phyloP scores from a whole-genome alignment of 2,329 filamentous ascomycete species.

The Pseudocercospora fijiensis region DNA sequence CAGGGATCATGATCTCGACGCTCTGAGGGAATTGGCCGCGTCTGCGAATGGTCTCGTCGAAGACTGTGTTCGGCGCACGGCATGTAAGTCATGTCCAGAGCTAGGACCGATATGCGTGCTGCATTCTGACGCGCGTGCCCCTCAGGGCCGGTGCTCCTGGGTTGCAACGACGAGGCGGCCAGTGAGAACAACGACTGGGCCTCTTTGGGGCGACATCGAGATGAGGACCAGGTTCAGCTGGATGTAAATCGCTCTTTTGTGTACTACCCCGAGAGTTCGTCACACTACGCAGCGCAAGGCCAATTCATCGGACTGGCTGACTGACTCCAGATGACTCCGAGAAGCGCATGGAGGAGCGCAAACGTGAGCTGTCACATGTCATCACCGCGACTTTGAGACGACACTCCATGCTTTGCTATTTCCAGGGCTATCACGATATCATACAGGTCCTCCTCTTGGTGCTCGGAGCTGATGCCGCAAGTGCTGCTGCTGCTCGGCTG shows the following conservation, averaged over 20 bases:
- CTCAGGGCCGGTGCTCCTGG: constrained; percentile 62
- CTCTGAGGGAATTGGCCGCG: constrained; percentile 46
- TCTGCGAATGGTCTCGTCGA: constrained; percentile 47
- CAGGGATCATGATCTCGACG: constrained; percentile 40
- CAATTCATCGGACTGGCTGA: constrained; percentile 14
- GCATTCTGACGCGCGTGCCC: constrained; percentile 4
- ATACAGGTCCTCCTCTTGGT: constrained; percentile 92
- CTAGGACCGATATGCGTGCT: background rate
- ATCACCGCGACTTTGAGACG: constrained; percentile 78
- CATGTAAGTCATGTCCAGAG: constrained; percentile 58
- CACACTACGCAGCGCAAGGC: constrained; percentile 10
- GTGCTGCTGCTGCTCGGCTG: constrained; percentile 70
- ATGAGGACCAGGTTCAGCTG: constrained; percentile 87
- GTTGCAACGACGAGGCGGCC: constrained; percentile 35
- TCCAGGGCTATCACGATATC: constrained; percentile 98
- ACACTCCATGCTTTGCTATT: constrained; percentile 85
- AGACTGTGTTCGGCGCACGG: constrained; percentile 63
- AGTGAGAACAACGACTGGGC: constrained; percentile 51
- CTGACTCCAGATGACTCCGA: constrained; percentile 61
- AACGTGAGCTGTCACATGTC: constrained; percentile 72
- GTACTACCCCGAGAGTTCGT: constrained; percentile 81
- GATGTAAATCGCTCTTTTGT: constrained; percentile 97
- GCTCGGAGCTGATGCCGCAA: constrained; percentile 62
- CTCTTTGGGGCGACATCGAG: constrained; percentile 69
- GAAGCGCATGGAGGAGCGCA: constrained; percentile 67